A percentile compares a stretch with the other conserved stretches of the same genome.
phyloP scores from a whole-genome alignment of 495 filamentous ascomycete species.

The Lindgomyces ingoldianus region DNA sequence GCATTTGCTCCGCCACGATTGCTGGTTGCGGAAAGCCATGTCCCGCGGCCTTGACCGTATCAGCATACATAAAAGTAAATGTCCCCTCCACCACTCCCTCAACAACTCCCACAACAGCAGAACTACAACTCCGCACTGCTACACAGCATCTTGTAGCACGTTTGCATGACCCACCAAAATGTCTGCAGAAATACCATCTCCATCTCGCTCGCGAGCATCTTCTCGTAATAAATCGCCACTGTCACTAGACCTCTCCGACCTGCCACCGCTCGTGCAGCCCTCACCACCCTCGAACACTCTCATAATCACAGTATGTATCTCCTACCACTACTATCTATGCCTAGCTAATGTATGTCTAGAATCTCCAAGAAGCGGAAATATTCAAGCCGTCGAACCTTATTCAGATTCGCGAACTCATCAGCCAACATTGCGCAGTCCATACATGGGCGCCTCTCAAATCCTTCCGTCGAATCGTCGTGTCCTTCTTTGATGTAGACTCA shows the following conservation, averaged over 20 bases:
- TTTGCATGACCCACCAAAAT: conserved; percentile 14
- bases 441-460: conserved; percentile 90
- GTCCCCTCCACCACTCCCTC: background rate
- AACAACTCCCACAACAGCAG: background rate
- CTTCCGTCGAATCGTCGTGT: conserved; percentile 86
- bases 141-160: conserved; percentile 1
- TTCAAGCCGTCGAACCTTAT: conserved; percentile 78
- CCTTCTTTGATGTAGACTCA: conserved; percentile 72
- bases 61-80: conserved; percentile 9
- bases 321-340: background rate
- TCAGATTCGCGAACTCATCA: conserved; percentile 72
- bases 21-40: conserved; percentile 15
- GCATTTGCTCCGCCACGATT: background rate
- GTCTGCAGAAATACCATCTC: conserved; percentile 26
- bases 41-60: background rate
- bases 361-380: conserved; percentile 73
- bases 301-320: conserved; percentile 57
- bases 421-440: conserved; percentile 68
- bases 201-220: conserved; percentile 32
- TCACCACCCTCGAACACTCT: conserved; percentile 89
- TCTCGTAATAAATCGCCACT: conserved; percentile 56
- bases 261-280: conserved; percentile 78
- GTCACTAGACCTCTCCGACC: conserved; percentile 75
- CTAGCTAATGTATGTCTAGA: conserved; percentile 45
- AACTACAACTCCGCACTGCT: background rate